Base-by-base conservation (phyloP, 306 rosid genomes). In the Benincasa hispida region DNA sequence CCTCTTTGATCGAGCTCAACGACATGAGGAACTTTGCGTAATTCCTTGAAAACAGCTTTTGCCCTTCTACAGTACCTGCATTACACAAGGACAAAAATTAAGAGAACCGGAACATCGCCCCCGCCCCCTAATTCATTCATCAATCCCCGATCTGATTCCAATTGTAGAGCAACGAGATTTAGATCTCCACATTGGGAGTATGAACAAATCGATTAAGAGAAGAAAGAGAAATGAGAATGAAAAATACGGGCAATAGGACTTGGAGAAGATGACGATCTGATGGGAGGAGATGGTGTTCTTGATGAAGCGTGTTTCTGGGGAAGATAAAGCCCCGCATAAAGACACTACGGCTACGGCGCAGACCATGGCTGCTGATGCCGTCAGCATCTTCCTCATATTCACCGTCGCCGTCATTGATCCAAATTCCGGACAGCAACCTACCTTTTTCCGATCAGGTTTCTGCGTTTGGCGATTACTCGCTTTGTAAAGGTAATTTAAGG, bases 1-100 rank as follows among this genome's bases (percentile, higher is more conserved):
- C 98, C 93, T 86, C 96, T 93, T 82, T 84, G 92, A 78, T 93
- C 94, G 77, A 93, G 96, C 88, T 93, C 98, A 79, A 93, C 87
- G 66, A 93, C 91, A 87, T 84, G 76, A 11, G 98, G 89, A 22
- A 72, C 87, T 84, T 88, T 92, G 48, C 84, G 82, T 86, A 93
- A 83, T 81, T 91, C 91, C 82, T 91, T 83, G 84, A 93, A 93
- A 78, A 90, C 93, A 60, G 87, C 84, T 83, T 93, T 93, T 18
- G 97, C 98, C 85, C 82, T 91, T 78, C 32, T 85, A 80, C 98
- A 93, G 78, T 93, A 93, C 81, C 98, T 93, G 82, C 63, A 83
- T 75, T 51, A 24, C 58, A 47, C 41, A 48, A 47, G 8, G 10
- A 25, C 15, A 41, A 41, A n/a, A 41, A 66, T n/a, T 34, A 22